Evolutionary conservation across 2,329 filamentous ascomycete species (phyloP).

Genomic region (Blumeriella jaapii): DNA sequence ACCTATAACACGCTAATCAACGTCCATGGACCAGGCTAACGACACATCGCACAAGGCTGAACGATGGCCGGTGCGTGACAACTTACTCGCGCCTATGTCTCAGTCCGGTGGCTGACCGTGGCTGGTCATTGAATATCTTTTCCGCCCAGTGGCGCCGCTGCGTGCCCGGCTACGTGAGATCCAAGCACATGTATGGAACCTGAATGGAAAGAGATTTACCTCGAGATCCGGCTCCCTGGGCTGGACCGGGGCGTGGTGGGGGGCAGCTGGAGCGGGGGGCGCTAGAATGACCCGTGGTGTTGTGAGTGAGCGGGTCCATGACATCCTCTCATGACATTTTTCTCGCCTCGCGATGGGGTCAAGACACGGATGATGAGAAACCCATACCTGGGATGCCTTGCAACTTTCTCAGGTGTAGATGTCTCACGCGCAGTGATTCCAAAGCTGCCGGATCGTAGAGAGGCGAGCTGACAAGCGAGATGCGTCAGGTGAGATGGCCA

Average conservation of each 20-base stretch:
- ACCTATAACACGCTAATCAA: constrained; percentile 28
- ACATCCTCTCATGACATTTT: neutral
- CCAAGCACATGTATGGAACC: constrained; percentile 2
- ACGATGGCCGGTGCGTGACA: too few relatives aligned
- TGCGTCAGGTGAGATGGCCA: constrained; percentile 18
- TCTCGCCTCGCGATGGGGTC: neutral
- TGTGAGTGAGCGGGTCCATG: constrained; percentile 11
- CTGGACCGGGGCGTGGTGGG: constrained; percentile 13
- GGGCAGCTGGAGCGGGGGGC: constrained; percentile 13
- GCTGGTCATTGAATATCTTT: constrained; percentile 44
- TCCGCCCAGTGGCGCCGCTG: constrained; percentile 50
- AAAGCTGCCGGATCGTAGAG: constrained; percentile 45
- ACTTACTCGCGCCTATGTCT: constrained; percentile 31
- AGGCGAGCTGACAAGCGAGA: constrained; percentile 31
- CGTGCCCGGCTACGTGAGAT: constrained; percentile 12
- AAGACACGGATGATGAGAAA: neutral
- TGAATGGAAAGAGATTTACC: constrained; percentile 13
- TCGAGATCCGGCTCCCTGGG: constrained; percentile 18
- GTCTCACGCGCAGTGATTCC: constrained; percentile 36
- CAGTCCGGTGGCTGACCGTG: constrained; percentile 38
- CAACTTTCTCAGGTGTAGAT: constrained; percentile 41
- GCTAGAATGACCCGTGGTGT: constrained; percentile 15
- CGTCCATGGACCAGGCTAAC: constrained; percentile 8
- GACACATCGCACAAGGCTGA: constrained; percentile 3
- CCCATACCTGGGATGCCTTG: constrained; percentile 35